Evolutionary conservation across 805 yeast species (phyloP).

Genomic region (Starmerella geochares): DNA sequence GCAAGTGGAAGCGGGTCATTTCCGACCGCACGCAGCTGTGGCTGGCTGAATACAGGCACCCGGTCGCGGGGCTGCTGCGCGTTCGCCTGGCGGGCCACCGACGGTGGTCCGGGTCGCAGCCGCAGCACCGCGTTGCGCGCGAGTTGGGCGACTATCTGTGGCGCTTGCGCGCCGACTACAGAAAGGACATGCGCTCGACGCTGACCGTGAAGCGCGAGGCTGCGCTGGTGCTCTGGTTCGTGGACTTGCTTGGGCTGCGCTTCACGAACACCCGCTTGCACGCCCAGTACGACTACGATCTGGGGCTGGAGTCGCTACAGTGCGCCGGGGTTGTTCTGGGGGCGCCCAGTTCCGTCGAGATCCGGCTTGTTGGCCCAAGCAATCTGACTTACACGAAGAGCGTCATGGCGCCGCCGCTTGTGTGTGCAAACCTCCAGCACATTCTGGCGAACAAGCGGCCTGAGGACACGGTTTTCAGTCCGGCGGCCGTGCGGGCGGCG

Average conservation of each 20-base stretch:
- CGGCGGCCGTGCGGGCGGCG: neutral
- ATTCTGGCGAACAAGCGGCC: neutral
- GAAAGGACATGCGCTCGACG: constrained; percentile 54
- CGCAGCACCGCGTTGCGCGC: constrained; percentile 85
- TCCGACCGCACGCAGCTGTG: constrained; percentile 88
- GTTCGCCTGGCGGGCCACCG: constrained; percentile 46
- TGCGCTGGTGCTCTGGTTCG: constrained; percentile 86
- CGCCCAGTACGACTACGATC: neutral
- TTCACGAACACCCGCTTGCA: constrained; percentile 91
- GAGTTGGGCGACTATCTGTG: constrained; percentile 66
- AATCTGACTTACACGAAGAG: constrained; percentile 86
- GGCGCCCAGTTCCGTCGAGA: neutral
- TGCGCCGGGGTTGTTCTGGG: neutral
- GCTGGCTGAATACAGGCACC: constrained; percentile 77
- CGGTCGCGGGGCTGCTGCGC: neutral
- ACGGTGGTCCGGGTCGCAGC: neutral
- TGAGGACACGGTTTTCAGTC: neutral
- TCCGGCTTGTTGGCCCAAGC: constrained; percentile 35
- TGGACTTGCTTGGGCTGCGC: constrained; percentile 87
- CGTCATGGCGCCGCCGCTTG: constrained; percentile 85
- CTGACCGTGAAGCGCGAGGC: constrained; percentile 80
- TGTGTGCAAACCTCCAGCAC: constrained; percentile 58
- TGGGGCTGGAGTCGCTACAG: neutral
- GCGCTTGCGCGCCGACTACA: constrained; percentile 65
- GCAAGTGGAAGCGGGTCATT: constrained; percentile 76